Conservation (phyloP, 768 basidiomycete species). For the Termitomyces sp. region DNA sequence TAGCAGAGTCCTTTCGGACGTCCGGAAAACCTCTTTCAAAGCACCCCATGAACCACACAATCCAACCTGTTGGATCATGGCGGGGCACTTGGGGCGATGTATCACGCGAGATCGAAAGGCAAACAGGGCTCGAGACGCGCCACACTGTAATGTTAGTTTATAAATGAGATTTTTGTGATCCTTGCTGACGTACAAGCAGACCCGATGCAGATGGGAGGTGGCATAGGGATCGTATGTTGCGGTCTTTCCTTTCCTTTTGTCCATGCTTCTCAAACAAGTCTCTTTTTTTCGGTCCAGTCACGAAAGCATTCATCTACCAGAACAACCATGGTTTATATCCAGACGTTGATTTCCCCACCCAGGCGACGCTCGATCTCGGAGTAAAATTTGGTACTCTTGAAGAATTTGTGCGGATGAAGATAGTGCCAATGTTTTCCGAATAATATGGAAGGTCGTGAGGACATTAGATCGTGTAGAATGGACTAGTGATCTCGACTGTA, state of each 20-base stretch:
- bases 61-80: conserved; percentile 16
- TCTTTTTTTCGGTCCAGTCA: conserved; percentile 2
- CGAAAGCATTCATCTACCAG: conserved; percentile 16
- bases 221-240: conserved; percentile 11
- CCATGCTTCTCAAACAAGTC: background rate
- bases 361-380: conserved; percentile 8
- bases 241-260: background rate
- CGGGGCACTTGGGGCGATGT: conserved; percentile 15
- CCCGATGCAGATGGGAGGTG: conserved; percentile 11
- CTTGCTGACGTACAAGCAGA: background rate
- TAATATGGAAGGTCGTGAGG: background rate
- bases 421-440: conserved; percentile 10
- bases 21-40: conserved; percentile 1
- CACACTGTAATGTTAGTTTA: conserved; percentile 12
- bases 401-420: conserved; percentile 12
- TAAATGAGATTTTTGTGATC: background rate
- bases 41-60: conserved; percentile 10
- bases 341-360: conserved; percentile 4
- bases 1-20: conserved; percentile 10
- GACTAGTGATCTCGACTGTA: too few relatives aligned
- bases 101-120: conserved; percentile 16
- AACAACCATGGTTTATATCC: conserved; percentile 15
- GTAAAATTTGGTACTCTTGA: conserved; percentile 15
- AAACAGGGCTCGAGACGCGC: conserved; percentile 13
- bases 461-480: background rate